Evolutionary conservation across 2,329 filamentous ascomycete species (phyloP).

Genomic region (Dryadomyces quercus-mongolicae): DNA sequence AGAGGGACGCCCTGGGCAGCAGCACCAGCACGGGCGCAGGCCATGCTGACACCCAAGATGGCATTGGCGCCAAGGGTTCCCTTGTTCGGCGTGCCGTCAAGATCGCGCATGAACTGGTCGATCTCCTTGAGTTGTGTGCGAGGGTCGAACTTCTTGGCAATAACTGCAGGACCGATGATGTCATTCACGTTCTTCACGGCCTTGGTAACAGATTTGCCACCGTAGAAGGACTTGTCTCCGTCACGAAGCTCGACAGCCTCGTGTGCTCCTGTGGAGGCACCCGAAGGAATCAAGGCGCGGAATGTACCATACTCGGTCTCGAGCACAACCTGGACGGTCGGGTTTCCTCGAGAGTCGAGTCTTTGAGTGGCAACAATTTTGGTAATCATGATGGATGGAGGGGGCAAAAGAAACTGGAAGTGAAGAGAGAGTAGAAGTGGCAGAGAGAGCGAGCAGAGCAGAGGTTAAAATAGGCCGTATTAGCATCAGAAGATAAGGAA

Average conservation of each 20-base stretch:
- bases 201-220: constrained; percentile 76
- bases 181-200: constrained; percentile 79
- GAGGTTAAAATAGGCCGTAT: no score
- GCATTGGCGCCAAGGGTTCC: constrained; percentile 79
- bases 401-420: background rate
- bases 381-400: constrained; percentile 45
- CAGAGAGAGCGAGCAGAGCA: no score
- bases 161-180: constrained; percentile 65
- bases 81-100: constrained; percentile 80
- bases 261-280: constrained; percentile 87
- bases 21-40: constrained; percentile 77
- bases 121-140: constrained; percentile 69
- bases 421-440: background rate
- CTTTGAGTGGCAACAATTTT: constrained; percentile 88
- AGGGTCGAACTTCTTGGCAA: constrained; percentile 72
- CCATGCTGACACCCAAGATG: constrained; percentile 75
- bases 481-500: no score
- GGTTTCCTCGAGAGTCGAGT: constrained; percentile 97
- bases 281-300: constrained; percentile 93
- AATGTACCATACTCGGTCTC: constrained; percentile 43
- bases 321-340: constrained; percentile 95
- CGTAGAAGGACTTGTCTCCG: constrained; percentile 77
- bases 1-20: constrained; percentile 32
- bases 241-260: constrained; percentile 87
- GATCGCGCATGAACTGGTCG: constrained; percentile 73